phyloP scores from a whole-genome alignment of 257 asterid species.

The Primulina eburnea region DNA sequence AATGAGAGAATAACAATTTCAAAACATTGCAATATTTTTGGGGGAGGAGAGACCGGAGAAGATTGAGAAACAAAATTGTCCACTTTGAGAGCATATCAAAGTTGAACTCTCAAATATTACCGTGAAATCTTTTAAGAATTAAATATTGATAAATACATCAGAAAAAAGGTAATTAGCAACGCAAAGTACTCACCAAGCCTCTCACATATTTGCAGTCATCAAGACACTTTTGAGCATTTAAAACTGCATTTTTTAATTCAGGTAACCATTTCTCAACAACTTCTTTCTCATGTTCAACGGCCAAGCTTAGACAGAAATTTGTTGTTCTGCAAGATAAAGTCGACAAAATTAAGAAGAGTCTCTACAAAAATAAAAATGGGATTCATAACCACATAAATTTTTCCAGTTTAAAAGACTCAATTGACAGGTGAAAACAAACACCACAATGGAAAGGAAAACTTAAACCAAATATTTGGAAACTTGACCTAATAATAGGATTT shows the following conservation, averaged over 20 bases:
- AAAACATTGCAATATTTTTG: conserved; percentile 2
- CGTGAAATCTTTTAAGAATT: conserved; percentile 17
- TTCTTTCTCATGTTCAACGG: conserved; percentile 88
- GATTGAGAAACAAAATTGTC: background rate
- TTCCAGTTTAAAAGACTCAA: conserved; percentile 8
- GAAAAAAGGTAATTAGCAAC: conserved; percentile 10
- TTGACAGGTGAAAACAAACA: conserved; percentile 8
- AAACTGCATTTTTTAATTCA: conserved; percentile 66
- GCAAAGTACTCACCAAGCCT: conserved; percentile 78
- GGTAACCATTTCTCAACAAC: conserved; percentile 82
- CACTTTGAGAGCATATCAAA: conserved; percentile 3
- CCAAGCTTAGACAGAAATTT: conserved; percentile 74
- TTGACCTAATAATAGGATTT: conserved; percentile 7
- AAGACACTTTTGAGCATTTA: conserved; percentile 78
- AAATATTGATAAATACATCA: background rate
- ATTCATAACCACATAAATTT: background rate
- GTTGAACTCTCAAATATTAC: conserved; percentile 1
- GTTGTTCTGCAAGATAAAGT: conserved; percentile 68
- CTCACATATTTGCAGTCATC: conserved; percentile 90
- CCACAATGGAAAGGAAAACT: conserved; percentile 1
- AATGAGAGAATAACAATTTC: conserved; percentile 14
- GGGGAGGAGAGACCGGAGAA: background rate
- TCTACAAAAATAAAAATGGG: conserved; percentile 6
- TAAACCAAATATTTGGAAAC: background rate
- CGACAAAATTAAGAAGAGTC: conserved; percentile 19